phyloP scores from a whole-genome alignment of 805 yeast genomes.

The Groenewaldozyma salmanticensis region DNA sequence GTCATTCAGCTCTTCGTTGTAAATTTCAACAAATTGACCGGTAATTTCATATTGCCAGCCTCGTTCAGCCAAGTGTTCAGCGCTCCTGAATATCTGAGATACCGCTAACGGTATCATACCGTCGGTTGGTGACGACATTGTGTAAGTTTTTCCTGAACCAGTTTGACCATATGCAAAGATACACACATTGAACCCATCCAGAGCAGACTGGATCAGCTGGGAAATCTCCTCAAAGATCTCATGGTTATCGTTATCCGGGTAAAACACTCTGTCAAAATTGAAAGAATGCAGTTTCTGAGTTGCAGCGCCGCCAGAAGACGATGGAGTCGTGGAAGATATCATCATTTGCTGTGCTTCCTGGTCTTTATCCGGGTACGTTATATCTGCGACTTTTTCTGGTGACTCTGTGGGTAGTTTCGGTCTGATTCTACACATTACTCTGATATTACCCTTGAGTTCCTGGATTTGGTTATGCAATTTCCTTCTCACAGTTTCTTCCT shows the following conservation, averaged over 20 bases:
- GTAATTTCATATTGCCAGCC: constrained; percentile 56
- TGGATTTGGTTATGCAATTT: constrained; percentile 64
- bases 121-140: constrained; percentile 64
- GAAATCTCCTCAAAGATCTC: constrained; percentile 77
- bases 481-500: constrained; percentile 51
- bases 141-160: constrained; percentile 87
- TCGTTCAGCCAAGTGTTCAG: constrained; percentile 35
- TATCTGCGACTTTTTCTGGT: constrained; percentile 21
- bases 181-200: constrained; percentile 87
- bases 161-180: constrained; percentile 97
- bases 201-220: constrained; percentile 72
- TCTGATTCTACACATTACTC: constrained; percentile 81
- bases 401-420: constrained; percentile 35
- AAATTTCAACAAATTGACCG: constrained; percentile 82
- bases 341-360: constrained; percentile 19
- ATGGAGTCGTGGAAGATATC: constrained; percentile 17
- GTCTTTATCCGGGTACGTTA: constrained; percentile 27
- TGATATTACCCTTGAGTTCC: constrained; percentile 81
- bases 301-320: constrained; percentile 16
- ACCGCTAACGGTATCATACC: constrained; percentile 82
- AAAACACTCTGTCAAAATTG: constrained; percentile 72
- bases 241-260: constrained; percentile 39
- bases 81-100: constrained; percentile 53
- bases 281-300: constrained; percentile 33
- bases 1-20: constrained; percentile 75